Evolutionary conservation across 2,329 filamentous ascomycete species (phyloP), one percentile per base, ranked within the genome.

Genomic region (Arthrinium phaeospermum): DNA sequence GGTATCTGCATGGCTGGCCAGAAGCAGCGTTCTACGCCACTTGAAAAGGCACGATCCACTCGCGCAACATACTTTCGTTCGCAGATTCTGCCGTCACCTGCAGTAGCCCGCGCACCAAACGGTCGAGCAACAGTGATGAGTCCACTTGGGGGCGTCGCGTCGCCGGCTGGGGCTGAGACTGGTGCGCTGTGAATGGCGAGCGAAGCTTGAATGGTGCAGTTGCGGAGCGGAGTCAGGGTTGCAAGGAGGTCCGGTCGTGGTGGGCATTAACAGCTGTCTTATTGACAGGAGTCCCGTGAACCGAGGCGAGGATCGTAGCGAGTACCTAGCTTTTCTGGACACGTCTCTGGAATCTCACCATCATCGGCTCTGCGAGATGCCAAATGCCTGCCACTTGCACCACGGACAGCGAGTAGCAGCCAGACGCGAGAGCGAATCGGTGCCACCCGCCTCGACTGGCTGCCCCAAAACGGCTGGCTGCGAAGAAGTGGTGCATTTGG

Each of bases 171-270:
- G 57, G 57, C 57, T 41, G 57, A 41, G 34, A 8, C 34, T 64
- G 22, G 53, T n/a, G 34, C 5, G 30, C 22, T 64, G 57, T 64
- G 34, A 41, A n/a, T 64, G 57, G 57, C 34, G 57, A 41, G 57
- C 57, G 57, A 64, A 24, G 57, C 30, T 41, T 41, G 30, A 41
- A 13, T 24, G 41, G 57, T 37, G 57, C 57, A 64, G 57, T 64
- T 64, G 30, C 34, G 30, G 57, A 64, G 57, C 57, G 57, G 57
- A 64, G 57, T 51, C 57, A 64, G 57, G 57, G 57, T 64, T 64
- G 57, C 57, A 64, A 41, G 57, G 19, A 41, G 57, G 57, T 64
- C 30, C 27, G 57, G 57, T 41, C 34, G 34, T 64, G 34, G 57
- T 64, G 57, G 57, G 57, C 57, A 64, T 41, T 64, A 64, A n/a